These are phyloP conservation scores for Starmerella tilneyi DNA, from an alignment of 805 yeast genomes.

Conservation along the genomic window DNA sequence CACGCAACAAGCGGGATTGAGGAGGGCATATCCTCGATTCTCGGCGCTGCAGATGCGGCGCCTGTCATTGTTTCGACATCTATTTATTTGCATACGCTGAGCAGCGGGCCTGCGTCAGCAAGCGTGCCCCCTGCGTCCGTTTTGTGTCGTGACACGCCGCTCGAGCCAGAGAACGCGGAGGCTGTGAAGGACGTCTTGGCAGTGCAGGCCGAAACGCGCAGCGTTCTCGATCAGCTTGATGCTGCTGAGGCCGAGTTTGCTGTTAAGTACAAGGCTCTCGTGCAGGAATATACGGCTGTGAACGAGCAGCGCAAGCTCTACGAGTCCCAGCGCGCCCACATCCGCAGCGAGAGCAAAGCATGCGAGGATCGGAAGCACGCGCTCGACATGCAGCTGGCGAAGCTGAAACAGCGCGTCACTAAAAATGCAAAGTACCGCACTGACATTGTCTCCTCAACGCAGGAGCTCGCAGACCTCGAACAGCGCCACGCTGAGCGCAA, in stretches of 20 bases:
- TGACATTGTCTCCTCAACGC: constrained; percentile 17
- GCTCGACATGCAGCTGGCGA: constrained; percentile 31
- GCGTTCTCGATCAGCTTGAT: constrained; percentile 9
- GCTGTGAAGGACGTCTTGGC: neutral
- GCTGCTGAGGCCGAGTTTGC: constrained; percentile 8
- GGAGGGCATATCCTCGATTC: neutral
- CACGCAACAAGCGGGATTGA: neutral
- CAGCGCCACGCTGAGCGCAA: constrained; percentile 11
- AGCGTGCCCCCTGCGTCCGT: neutral
- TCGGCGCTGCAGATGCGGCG: neutral
- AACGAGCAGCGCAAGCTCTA: constrained; percentile 28
- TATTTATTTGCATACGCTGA: constrained; percentile 8
- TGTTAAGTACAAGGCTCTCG: constrained; percentile 30
- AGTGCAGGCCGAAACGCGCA: constrained; percentile 11
- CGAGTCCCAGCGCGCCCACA: constrained; percentile 27
- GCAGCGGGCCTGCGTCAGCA: constrained; percentile 6
- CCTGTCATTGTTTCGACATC: neutral
- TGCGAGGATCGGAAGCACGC: constrained; percentile 33
- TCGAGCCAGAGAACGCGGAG: neutral
- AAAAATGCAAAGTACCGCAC: constrained; percentile 17
- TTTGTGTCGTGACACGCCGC: neutral
- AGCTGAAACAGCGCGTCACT: constrained; percentile 26
- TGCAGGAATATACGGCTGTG: constrained; percentile 29
- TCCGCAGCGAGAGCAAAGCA: constrained; percentile 31
- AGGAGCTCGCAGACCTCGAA: constrained; percentile 11